Evolutionary conservation across 169 alveolate species (phyloP).

Genomic region (Plasmodium gaboni): DNA sequence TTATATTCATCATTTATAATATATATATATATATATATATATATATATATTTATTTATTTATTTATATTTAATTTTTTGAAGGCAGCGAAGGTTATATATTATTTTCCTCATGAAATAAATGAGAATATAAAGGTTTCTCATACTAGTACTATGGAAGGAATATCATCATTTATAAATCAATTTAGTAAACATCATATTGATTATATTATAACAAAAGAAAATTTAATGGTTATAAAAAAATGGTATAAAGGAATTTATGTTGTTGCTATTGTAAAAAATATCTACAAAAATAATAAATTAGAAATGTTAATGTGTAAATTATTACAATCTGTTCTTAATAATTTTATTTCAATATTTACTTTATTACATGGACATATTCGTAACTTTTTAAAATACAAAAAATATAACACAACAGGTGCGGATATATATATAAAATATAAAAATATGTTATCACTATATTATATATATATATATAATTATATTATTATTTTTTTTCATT

Average conservation of each 20-base stretch:
- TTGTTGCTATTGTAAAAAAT: slow-evolving; percentile 38
- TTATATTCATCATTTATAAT: no score
- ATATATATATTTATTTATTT: background rate
- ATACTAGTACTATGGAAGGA: slow-evolving; percentile 72
- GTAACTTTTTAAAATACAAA: slow-evolving; percentile 47
- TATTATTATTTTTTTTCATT: background rate
- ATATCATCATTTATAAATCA: slow-evolving; percentile 42
- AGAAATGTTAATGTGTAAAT: slow-evolving; percentile 59
- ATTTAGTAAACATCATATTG: slow-evolving; percentile 51
- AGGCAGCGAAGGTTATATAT: slow-evolving; percentile 67
- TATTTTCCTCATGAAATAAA: slow-evolving; percentile 56
- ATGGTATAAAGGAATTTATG: slow-evolving; percentile 56
- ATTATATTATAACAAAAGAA: slow-evolving; percentile 45
- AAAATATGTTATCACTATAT: background rate
- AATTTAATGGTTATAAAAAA: slow-evolving; percentile 46
- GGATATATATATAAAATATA: background rate
- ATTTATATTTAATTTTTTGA: background rate
- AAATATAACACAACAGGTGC: slow-evolving; percentile 53
- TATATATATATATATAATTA: background rate
- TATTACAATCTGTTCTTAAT: slow-evolving; percentile 29
- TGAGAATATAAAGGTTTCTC: slow-evolving; percentile 39
- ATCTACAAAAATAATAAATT: slow-evolving; percentile 32
- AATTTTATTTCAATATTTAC: slow-evolving; percentile 68
- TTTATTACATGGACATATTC: slow-evolving; percentile 60
- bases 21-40: background rate